Evolutionary conservation across 2,329 filamentous ascomycete species (phyloP), one percentile per base, ranked within the genome.

Genomic region (Tolypocladium tundrense): DNA sequence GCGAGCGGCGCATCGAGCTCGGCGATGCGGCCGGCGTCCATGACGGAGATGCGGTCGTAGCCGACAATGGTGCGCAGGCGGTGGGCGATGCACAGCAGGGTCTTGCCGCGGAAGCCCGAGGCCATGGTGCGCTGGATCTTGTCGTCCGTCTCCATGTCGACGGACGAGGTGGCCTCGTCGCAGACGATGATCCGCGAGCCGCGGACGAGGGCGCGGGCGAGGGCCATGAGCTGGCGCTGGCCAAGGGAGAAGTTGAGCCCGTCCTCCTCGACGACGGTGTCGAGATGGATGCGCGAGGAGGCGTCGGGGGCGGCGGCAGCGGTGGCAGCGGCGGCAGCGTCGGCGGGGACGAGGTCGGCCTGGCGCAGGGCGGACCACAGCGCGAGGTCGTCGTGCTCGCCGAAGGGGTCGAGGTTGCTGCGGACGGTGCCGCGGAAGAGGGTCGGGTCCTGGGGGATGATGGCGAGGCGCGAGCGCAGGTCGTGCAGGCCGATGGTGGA

Each of bases 61-160:
- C 87, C 86, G 61, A 97, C 88, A 62, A 99, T 96, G 1, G 94
- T 97, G 68, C 90, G 88, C 66, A 97, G 77, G 6, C 93, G 82
- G 73, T 97, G 93, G 7, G 93, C 93, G 70, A 97, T 97, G 73
- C 91, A 96, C 27, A 97, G 77, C 53, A 97, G 75, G 2, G 93
- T 97, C 77, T 88, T 90, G 59, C 91, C 92, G 57, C 82, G 80
- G 78, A 97, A 97, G 0, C 87, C 92, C 1, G 82, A 80, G 0
- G 90, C 87, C 72, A 97, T 97, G 4, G 92, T 96, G 57, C 79
- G 78, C 73, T 97, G 93, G 69, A 97, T 96, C 80, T 94, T 95
- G 73, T 91, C 88, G 69, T 99, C 94, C 3, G 93, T 97, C 69
- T 97, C 93, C 79, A 97, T 94, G 72, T 97, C 93, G 9, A 97